Conservation (phyloP, 192 early-diverging fungal species). For the Backusella mclennaniae region DNA sequence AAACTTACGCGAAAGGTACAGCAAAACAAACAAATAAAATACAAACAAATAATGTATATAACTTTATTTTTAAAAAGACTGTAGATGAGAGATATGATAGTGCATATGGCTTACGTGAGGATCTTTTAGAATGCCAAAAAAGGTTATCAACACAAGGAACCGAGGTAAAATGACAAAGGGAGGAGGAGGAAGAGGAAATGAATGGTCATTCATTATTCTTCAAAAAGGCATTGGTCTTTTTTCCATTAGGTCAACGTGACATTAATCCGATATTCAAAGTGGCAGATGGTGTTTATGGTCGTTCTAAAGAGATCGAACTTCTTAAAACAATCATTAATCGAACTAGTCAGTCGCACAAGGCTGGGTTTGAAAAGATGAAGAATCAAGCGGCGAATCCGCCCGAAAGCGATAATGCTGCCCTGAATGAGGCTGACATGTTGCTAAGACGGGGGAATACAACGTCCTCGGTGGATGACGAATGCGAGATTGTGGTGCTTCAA, state of each 20-base stretch:
- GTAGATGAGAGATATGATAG: constrained; percentile 31
- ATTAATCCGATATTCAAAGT: constrained; percentile 22
- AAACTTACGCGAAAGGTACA: constrained; percentile 28
- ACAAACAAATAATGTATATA: background rate
- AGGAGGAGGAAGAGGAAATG: background rate
- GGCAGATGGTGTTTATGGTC: constrained; percentile 9
- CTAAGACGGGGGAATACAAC: background rate
- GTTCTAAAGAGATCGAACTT: constrained; percentile 17
- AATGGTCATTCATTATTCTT: background rate
- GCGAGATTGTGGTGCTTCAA: constrained; percentile 14
- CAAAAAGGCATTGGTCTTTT: constrained; percentile 11
- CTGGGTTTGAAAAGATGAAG: background rate
- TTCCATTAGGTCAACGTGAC: constrained; percentile 22
- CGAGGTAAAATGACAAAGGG: background rate
- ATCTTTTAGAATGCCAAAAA: constrained; percentile 23
- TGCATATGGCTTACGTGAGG: constrained; percentile 20
- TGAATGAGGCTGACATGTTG: constrained; percentile 7
- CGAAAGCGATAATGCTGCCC: background rate
- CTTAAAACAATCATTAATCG: constrained; percentile 3
- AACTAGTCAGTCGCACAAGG: background rate
- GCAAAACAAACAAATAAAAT: background rate
- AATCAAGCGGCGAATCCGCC: background rate
- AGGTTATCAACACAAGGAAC: background rate
- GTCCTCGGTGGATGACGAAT: background rate
- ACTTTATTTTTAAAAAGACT: constrained; percentile 9